phyloP scores from a whole-genome alignment of 225 moss, liverwort and hornwort species.

The Physcomitrellopsis africana region DNA sequence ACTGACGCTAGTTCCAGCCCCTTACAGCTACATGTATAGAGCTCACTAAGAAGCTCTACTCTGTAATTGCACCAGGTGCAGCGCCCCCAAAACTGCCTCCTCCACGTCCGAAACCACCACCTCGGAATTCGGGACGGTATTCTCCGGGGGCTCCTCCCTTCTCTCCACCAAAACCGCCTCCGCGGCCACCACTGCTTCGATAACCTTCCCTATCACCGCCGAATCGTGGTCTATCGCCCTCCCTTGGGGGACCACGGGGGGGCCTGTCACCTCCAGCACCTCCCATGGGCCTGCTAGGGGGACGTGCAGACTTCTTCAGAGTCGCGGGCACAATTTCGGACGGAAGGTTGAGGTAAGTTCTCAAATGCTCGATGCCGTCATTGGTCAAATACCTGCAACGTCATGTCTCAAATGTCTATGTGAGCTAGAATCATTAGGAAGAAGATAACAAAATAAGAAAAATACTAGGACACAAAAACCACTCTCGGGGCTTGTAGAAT shows the following conservation, averaged over 20 bases:
- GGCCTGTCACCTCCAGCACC: constrained; percentile 67
- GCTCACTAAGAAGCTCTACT: constrained; percentile 31
- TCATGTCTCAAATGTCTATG: background rate
- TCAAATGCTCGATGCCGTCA: constrained; percentile 71
- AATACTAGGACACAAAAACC: background rate
- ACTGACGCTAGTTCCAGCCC: constrained; percentile 26
- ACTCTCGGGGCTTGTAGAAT: background rate
- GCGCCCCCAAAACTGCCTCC: constrained; percentile 59
- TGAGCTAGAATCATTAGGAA: background rate
- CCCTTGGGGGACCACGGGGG: constrained; percentile 68
- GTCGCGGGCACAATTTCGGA: constrained; percentile 88
- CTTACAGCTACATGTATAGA: constrained; percentile 9
- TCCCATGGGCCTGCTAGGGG: constrained; percentile 75
- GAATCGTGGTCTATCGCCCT: constrained; percentile 78
- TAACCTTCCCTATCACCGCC: constrained; percentile 77
- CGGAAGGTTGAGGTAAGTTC: constrained; percentile 81
- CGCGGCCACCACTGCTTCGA: constrained; percentile 60
- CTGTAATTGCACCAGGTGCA: constrained; percentile 48
- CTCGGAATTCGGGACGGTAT: constrained; percentile 75
- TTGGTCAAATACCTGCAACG: constrained; percentile 60
- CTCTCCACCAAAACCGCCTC: constrained; percentile 64
- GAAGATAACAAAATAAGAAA: background rate
- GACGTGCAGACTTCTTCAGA: constrained; percentile 83
- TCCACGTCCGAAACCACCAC: constrained; percentile 78
- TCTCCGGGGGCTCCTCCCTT: constrained; percentile 83